Base-by-base conservation (phyloP, 169 alveolate species). In the Amoebophrya sp. region DNA sequence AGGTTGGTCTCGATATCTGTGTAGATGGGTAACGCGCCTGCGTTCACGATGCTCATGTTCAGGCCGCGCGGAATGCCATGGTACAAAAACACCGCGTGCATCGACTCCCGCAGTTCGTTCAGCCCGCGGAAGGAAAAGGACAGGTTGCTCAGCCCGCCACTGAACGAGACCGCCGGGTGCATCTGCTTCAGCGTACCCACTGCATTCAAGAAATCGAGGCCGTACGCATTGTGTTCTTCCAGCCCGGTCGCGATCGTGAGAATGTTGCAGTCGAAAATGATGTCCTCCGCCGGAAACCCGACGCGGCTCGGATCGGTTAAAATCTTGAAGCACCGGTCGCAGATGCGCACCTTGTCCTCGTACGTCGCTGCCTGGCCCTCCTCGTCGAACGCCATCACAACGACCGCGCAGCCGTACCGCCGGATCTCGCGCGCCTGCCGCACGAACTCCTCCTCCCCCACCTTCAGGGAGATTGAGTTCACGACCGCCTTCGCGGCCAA, bases 381-480 rank as follows among this genome's bases (percentile, higher is more conserved):
- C 91, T 95, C 97, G 42, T 95, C 97, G 93, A 95, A 95, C 0
- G 97, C 97, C 97, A 95, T 95, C 69, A 94, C 94, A 2, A 95
- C 94, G 15, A 94, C 96, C 23, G 95, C 94, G 13, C 95, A 95
- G 4, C 97, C 97, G 39, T 94, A 93, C 89, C 92, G 94, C 78
- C 40, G 29, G 69, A 94, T 90, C 13, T 45, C 90, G 87, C 48
- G 91, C 10, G 97, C 97, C 10, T 93, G 92, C 15, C 40, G 34
- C 10, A 95, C 23, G 93, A 94, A 94, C 70, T 93, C 95, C 88
- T 94, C 95, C 92, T 95, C 95, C 43, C 97, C 97, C 20, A 94
- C 95, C 90, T 95, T 94, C 48, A 95, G 88, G 4, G 97, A 95
- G 45, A 94, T 93, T 29, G 94, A 90, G 92, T 95, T 95, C 42